Evolutionary conservation across 108 stramenopile species (phyloP).

Genomic region (Halocafeteria seosinensis): DNA sequence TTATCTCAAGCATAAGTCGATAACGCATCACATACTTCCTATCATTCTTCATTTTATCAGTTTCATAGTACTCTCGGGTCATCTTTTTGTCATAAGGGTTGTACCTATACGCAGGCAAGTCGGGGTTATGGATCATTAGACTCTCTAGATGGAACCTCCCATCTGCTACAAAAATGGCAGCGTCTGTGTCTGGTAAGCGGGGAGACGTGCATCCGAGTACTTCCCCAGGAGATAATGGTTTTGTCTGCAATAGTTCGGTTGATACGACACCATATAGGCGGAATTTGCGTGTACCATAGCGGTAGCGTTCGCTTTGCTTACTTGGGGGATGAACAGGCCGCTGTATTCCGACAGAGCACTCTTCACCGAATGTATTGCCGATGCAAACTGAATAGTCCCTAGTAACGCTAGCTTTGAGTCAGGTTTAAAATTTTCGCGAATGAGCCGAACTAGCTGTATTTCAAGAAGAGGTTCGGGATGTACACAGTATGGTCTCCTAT

Average conservation of each 20-base stretch:
- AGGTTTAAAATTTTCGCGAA: not conserved
- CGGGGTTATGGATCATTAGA: slow-evolving; percentile 86
- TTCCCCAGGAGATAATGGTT: slow-evolving; percentile 61
- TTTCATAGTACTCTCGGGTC: slow-evolving; percentile 73
- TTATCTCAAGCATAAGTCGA: not conserved
- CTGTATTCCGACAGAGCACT: slow-evolving; percentile 27
- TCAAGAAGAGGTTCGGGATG: slow-evolving; percentile 28
- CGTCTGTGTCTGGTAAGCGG: slow-evolving; percentile 32
- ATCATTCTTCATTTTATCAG: slow-evolving; percentile 55
- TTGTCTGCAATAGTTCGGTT: slow-evolving; percentile 78
- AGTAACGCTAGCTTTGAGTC: slow-evolving; percentile 23
- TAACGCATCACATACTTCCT: slow-evolving; percentile 50
- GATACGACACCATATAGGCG: too few relatives aligned
- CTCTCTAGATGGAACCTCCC: slow-evolving; percentile 95
- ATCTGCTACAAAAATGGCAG: slow-evolving; percentile 82
- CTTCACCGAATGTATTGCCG: slow-evolving; percentile 56
- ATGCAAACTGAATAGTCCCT: slow-evolving; percentile 69
- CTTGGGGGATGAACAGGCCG: slow-evolving; percentile 26
- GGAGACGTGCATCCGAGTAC: slow-evolving; percentile 93
- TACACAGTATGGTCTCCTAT: slow-evolving; percentile 73
- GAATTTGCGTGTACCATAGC: too few relatives aligned
- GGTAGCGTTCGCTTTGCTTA: too few relatives aligned
- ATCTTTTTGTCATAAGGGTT: slow-evolving; percentile 81
- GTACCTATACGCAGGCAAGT: slow-evolving; percentile 64
- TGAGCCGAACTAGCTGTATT: not conserved